Conservation (phyloP, 768 basidiomycete genomes). For the Amanita subjunquillea region DNA sequence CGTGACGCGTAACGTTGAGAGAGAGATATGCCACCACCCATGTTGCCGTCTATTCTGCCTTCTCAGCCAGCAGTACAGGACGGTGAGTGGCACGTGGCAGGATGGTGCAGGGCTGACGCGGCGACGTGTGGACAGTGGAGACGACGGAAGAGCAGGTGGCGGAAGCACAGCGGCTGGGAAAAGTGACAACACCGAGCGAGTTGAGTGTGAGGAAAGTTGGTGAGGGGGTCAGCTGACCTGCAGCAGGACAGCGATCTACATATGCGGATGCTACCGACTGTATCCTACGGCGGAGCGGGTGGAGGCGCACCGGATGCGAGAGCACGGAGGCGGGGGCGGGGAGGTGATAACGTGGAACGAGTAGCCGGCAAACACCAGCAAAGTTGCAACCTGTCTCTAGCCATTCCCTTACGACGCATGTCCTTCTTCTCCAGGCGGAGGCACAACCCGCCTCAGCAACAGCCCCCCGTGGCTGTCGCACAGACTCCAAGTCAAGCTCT, state of each 20-base stretch:
- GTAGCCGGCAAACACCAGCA: constrained; percentile 2
- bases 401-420: constrained; percentile 81
- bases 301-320: constrained; percentile 62
- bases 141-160: constrained; percentile 47
- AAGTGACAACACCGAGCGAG: constrained; percentile 59
- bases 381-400: constrained; percentile 14
- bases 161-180: constrained; percentile 34
- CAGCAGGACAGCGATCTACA: constrained; percentile 68
- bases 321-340: constrained; percentile 34
- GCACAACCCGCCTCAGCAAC: constrained; percentile 38
- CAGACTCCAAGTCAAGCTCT: constrained; percentile 63
- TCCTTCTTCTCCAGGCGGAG: constrained; percentile 92
- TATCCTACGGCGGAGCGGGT: constrained; percentile 63
- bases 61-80: constrained; percentile 40
- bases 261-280: constrained; percentile 65
- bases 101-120: background rate
- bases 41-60: constrained; percentile 39
- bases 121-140: constrained; percentile 22
- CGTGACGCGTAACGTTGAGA: background rate
- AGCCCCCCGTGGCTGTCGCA: constrained; percentile 41
- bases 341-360: constrained; percentile 61
- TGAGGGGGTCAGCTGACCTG: background rate
- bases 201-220: constrained; percentile 22
- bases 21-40: constrained; percentile 4
- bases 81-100: constrained; percentile 21